Conservation (phyloP, 352 stramenopile genomes). For the Pythium utonaiense region DNA sequence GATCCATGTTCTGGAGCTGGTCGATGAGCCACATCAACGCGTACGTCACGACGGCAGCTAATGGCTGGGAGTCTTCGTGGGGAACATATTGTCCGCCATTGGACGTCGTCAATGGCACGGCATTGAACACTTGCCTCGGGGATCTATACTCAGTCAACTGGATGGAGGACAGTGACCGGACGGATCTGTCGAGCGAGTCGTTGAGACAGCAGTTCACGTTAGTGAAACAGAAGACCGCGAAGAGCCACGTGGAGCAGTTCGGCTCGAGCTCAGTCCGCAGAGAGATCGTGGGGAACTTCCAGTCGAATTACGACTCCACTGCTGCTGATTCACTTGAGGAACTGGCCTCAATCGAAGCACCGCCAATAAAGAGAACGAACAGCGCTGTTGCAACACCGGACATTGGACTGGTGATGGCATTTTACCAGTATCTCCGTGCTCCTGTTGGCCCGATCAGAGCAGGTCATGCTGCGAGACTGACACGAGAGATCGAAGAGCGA, state of each 20-base stretch:
- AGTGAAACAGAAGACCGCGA: conserved; percentile 70
- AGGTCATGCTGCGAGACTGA: conserved; percentile 30
- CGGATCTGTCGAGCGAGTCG: conserved; percentile 73
- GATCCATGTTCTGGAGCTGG: conserved; percentile 85
- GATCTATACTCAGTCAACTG: conserved; percentile 91
- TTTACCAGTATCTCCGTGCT: conserved; percentile 72
- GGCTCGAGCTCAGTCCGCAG: conserved; percentile 46
- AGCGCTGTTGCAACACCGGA: conserved; percentile 54
- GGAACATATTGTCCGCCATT: conserved; percentile 84
- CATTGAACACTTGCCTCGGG: conserved; percentile 81
- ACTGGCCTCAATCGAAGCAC: not conserved
- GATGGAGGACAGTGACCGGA: conserved; percentile 91
- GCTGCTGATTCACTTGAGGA: not conserved
- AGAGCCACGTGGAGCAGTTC: conserved; percentile 82
- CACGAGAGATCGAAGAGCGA: conserved; percentile 34
- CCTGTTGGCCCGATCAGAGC: conserved; percentile 26
- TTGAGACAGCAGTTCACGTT: conserved; percentile 70
- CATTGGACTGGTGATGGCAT: conserved; percentile 64
- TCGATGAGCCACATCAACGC: conserved; percentile 78
- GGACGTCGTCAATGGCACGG: conserved; percentile 66
- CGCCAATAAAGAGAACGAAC: conserved; percentile 3
- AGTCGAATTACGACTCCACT: conserved; percentile 69
- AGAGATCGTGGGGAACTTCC: conserved; percentile 85
- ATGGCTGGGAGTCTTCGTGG: conserved; percentile 85
- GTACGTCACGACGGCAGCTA: conserved; percentile 88